A percentile compares a stretch with the other conserved stretches of the same genome.
Evolutionary conservation across 768 basidiomycete genomes (phyloP).

Genomic region (Psilocybe subaeruginosa): DNA sequence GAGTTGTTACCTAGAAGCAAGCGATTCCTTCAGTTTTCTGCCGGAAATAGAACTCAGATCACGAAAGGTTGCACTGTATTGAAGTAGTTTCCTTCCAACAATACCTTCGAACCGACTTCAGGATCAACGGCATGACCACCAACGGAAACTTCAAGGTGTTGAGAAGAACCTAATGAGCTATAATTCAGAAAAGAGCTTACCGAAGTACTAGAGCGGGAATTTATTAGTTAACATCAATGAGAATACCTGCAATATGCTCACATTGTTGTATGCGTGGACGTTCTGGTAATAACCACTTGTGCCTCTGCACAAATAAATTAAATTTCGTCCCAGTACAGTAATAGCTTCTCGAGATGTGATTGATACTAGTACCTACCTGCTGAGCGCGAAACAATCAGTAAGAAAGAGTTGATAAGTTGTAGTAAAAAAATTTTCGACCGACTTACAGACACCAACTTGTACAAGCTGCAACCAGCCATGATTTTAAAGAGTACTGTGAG

Average conservation of each 20-base stretch:
- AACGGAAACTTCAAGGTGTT: slow-evolving; percentile 14
- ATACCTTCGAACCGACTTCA: slow-evolving; percentile 24
- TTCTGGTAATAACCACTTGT: slow-evolving; percentile 26
- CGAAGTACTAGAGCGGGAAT: slow-evolving; percentile 9
- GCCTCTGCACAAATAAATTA: slow-evolving; percentile 9
- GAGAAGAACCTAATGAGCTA: not conserved
- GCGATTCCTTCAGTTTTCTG: not conserved
- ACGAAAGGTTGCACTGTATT: slow-evolving; percentile 18
- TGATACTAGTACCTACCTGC: slow-evolving; percentile 6
- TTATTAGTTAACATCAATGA: not conserved
- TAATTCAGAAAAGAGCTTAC: not conserved
- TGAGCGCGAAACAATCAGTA: not conserved
- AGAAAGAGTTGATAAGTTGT: too few species aligned
- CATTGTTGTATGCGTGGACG: slow-evolving; percentile 26
- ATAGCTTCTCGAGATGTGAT: not conserved
- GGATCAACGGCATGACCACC: slow-evolving; percentile 26
- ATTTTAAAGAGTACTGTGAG: not conserved
- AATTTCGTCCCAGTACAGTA: too few species aligned
- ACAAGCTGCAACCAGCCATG: not conserved
- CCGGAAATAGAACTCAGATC: not conserved
- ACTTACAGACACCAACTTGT: not conserved
- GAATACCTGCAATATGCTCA: not conserved
- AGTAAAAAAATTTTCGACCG: too few species aligned
- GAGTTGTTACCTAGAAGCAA: slow-evolving; percentile 14
- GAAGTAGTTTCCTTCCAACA: slow-evolving; percentile 30